Evolutionary conservation across 2,329 filamentous ascomycete genomes (phyloP), one percentile per base, ranked within the genome.

Genomic region (Trichoderma citrinoviride): DNA sequence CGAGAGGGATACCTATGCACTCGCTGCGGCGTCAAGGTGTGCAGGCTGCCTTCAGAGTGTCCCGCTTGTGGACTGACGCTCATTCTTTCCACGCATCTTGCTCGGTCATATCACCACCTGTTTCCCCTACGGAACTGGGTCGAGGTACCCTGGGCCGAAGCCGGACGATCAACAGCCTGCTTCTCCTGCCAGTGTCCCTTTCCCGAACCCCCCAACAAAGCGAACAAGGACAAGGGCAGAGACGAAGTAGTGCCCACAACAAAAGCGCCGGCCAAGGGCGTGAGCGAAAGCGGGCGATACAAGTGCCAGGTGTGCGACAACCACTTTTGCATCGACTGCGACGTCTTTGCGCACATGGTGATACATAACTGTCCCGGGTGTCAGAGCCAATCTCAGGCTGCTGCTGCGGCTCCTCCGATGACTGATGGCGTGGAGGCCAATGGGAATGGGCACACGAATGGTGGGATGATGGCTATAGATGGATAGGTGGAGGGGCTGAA

Each of bases 251-350:
- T 64, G 25, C 41, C 65, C 4, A 52, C 65, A 17, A 54, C 65
- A n/a, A 72, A 70, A 43, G 68, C 71, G 57, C 67, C 69, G 14
- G 69, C 76, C 19, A 90, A 87, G 72, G 88, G 90, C 1, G 89
- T 93, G 49, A 94, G 91, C 75, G 92, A 96, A 79, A 95, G 90
- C 73, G 88, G 90, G 54, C 82, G 95, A 58, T 99, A 99, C 75
- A 91, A 91, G 66, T 99, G 95, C 75, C 86, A 90, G 70, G 88
- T 89, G n/a, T 99, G 95, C 77, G 79, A 84, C 3, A 88, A 91
- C 66, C 94, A 98, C 78, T 99, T 98, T 75, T 99, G 95, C 81
- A 96, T 99, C 69, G 95, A 99, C 76, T 99, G 95, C 76, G 95
- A 99, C 76, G 87, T 97, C 25, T 97, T 95, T 78, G 90, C 92